Base-by-base conservation (phyloP, 352 stramenopile species). In the Phytophthora nicotianae region DNA sequence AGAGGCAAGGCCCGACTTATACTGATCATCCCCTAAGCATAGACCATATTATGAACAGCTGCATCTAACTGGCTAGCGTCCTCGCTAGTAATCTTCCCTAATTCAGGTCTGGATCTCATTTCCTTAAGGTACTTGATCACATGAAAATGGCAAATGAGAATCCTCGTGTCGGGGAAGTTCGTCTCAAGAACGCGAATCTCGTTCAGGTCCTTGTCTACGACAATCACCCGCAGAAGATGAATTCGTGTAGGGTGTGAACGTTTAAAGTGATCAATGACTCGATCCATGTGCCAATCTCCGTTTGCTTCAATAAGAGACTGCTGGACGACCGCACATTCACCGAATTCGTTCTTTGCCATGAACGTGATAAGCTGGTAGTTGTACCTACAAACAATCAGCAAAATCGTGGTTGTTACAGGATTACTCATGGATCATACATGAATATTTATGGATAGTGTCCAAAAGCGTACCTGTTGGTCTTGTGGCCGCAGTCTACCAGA, bases 81-180 rank as follows among this genome's bases (percentile, higher is more conserved):
- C 0, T 58, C 56, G 0, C 45, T 2, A 0, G 64, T 69, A 3
- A 71, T 53, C n/a, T 65, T 70, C 0, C 61, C 50, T n/a, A 53
- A 67, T 0, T 62, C 52, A 0, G 33, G 24, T 27, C 67, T 64
- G 0, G 33, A 21, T 4, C 35, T 33, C 56, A 24, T 54, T 5
- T 62, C 19, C 17, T 62, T 61, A 5, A 70, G 5, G 3, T 62
- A 67, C 33, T 70, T 65, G 16, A 65, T 47, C 0, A 67, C 56
- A n/a, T 74, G 66, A 21, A 74, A 70, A 8, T 59, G 42, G 37
- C 58, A 73, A 5, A 68, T 59, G 0, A 65, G 26, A 0, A 68
- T 4, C 0, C 54, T 53, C 5, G 54, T 45, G 2, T 59, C 10
- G 0, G 53, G 40, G 32, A 73, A 73, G 11, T 62, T 20, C 3